A percentile compares a stretch with the other conserved stretches of the same genome.
These are phyloP conservation scores for Clavispora phyllophila DNA, from an alignment of 805 yeast genomes.

Conservation along the genomic window DNA sequence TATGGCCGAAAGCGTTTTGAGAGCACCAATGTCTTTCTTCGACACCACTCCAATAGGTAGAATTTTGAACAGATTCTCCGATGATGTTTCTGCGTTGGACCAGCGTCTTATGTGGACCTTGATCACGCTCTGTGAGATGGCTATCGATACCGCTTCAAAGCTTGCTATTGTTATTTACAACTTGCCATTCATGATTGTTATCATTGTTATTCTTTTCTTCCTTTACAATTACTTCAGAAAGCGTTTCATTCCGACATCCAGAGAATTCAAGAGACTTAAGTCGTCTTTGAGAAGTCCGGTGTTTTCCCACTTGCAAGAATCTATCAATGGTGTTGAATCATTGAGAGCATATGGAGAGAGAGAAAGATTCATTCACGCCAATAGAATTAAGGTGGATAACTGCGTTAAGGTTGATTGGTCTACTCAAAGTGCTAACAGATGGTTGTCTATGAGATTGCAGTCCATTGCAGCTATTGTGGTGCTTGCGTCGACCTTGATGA, in stretches of 20 bases:
- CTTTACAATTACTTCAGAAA: constrained; percentile 29
- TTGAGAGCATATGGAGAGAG: constrained; percentile 27
- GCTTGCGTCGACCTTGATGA: constrained; percentile 24
- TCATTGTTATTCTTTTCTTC: constrained; percentile 20
- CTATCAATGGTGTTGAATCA: constrained; percentile 33
- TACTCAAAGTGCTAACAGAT: constrained; percentile 23
- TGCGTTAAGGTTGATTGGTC: constrained; percentile 19
- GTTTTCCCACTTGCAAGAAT: constrained; percentile 33
- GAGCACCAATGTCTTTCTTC: constrained; percentile 39
- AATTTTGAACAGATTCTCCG: constrained; percentile 35
- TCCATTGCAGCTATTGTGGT: constrained; percentile 30
- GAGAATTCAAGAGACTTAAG: constrained; percentile 29
- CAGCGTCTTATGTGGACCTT: constrained; percentile 29
- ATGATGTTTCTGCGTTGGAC: constrained; percentile 31
- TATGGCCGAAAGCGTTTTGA: constrained; percentile 30
- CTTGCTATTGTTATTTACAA: constrained; percentile 27
- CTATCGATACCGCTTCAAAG: constrained; percentile 22
- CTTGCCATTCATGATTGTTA: constrained; percentile 29
- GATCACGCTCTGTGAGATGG: constrained; percentile 18
- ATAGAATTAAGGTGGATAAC: constrained; percentile 20
- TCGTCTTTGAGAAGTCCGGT: constrained; percentile 30
- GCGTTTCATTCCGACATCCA: constrained; percentile 30
- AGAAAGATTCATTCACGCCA: constrained; percentile 25
- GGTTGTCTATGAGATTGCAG: constrained; percentile 36
- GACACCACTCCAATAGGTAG: constrained; percentile 40